These are phyloP conservation scores for Soucietia sequanensis DNA, from an alignment of 805 yeast genomes.

Conservation along the genomic window DNA sequence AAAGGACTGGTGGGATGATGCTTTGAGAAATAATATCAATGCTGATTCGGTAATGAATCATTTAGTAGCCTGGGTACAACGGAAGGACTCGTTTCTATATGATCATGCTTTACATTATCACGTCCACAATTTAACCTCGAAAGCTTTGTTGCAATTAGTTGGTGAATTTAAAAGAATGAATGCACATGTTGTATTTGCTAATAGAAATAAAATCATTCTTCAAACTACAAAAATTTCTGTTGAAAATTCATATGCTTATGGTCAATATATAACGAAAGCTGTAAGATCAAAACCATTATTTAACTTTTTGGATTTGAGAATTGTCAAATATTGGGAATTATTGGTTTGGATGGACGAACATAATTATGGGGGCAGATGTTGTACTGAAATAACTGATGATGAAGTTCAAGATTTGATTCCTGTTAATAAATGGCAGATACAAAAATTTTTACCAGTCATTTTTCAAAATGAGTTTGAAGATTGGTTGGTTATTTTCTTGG, in stretches of 20 bases:
- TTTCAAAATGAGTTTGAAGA: constrained; percentile 82
- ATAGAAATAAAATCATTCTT: constrained; percentile 68
- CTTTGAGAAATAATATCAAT: constrained; percentile 58
- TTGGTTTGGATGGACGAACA: constrained; percentile 92
- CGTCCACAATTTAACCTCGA: constrained; percentile 80
- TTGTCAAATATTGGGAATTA: constrained; percentile 86
- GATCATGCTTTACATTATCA: constrained; percentile 82
- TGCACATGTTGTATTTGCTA: constrained; percentile 77
- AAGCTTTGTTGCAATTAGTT: constrained; percentile 74
- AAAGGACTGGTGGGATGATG: constrained; percentile 93
- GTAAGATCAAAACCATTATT: constrained; percentile 80
- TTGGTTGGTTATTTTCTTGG: constrained; percentile 79
- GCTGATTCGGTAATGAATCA: constrained; percentile 84
- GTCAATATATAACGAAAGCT: constrained; percentile 77
- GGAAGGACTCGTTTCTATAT: constrained; percentile 67
- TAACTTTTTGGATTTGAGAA: constrained; percentile 71
- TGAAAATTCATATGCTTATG: constrained; percentile 87
- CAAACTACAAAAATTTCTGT: constrained; percentile 75
- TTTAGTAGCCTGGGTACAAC: constrained; percentile 84
- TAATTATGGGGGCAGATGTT: constrained; percentile 76
- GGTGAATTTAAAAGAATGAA: constrained; percentile 79
- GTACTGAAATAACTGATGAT: constrained; percentile 43
- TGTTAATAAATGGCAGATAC: constrained; percentile 74
- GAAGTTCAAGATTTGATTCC: constrained; percentile 48
- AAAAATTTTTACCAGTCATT: constrained; percentile 67